Evolutionary conservation across 176 grass and related monocot species (phyloP), one percentile per base, ranked within the genome.

Genomic region (Ensete glaucum): DNA sequence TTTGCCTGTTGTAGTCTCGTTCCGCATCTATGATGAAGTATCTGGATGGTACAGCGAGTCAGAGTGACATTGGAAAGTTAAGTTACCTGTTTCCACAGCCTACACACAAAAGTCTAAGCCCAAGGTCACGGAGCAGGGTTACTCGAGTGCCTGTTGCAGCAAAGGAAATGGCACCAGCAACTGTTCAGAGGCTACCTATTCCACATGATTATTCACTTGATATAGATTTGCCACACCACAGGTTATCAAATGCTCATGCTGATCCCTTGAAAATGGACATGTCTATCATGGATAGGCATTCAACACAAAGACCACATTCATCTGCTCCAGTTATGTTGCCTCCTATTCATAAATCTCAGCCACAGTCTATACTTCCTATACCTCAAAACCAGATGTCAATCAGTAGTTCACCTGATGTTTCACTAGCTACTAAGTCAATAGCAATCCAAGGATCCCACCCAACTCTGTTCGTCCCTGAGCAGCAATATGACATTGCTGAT

Each of bases 391-490:
- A 62, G 50, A 89, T 83, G 58, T 74, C 84, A 80, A 66, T 82
- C 81, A 94, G 77, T 81, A 81, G 57, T 81, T 23, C 78, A 80
- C 14, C 75, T 19, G 86, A 91, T 85, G 57, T 59, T 67, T 62
- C 82, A 80, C 84, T 91, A 59, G 73, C 80, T 83, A 50, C 79
- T 63, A 89, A 76, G 20, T 27, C 82, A 73, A 81, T 77, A 75
- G 16, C 74, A 51, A 87, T 62, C 49, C 90, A 83, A 79, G 85
- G 74, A 78, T 34, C 51, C 25, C 83, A 81, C 81, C 82, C 90
- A 52, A 90, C 93, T 82, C 77, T 91, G 9, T 85, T 91, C 70
- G 82, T 91, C 79, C 91, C 88, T 15, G 79, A 55, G 2, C 77
- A 78, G 82, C 87, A 81, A 64, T 83, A 82, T 75, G 58, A 89